Evolutionary conservation across 148 eudicot species (phyloP), one percentile per base, ranked within the genome.

Genomic region (Chenopodium berlandieri): DNA sequence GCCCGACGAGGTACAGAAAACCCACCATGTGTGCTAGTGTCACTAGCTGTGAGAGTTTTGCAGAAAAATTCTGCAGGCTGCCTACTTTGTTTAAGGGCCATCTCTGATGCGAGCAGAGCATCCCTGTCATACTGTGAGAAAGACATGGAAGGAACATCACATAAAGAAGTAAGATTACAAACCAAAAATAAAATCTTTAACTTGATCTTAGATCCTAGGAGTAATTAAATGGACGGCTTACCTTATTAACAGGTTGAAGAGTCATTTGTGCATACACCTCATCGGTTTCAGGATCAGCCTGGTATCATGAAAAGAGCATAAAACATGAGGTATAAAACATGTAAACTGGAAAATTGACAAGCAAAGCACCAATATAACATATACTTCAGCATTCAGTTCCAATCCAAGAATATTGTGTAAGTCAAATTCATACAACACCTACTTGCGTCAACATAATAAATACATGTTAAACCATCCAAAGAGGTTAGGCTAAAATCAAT

Each of bases 231-330:
- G 22, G 75, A 60, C 23, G 62, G 80, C 85, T 50, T 83, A 94
- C 99, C 88, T 92, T 96, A 86, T 78, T 94, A 82, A 96, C 98
- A 23, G 99, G 97, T 84, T 92, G 98, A 86, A 95, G 99, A 67
- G 97, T 95, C 99, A 95, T 91, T 87, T 95, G 99, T n/a, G 99
- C 98, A 86, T 95, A 95, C 22, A 95, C 99, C 89, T 95, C 99
- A 85, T 95, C 99, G 6, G 95, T 93, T 88, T 95, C 99, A 19
- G 88, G 84, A 89, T 95, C 99, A 89, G 99, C 99, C 99, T 95
- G 87, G 30, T 13, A 67, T 71, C 77, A 76, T 47, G 80, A 34
- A 76, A 63, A 48, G 0, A 37, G 32, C 48, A 27, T 50, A 60
- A 70, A 47, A 16, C n/a, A 48, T n/a, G 25, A 37, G 44, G 31